Evolutionary conservation across 2,329 filamentous ascomycete species (phyloP), one percentile per base, ranked within the genome.

Genomic region (Sphaerulina vaccinii): DNA sequence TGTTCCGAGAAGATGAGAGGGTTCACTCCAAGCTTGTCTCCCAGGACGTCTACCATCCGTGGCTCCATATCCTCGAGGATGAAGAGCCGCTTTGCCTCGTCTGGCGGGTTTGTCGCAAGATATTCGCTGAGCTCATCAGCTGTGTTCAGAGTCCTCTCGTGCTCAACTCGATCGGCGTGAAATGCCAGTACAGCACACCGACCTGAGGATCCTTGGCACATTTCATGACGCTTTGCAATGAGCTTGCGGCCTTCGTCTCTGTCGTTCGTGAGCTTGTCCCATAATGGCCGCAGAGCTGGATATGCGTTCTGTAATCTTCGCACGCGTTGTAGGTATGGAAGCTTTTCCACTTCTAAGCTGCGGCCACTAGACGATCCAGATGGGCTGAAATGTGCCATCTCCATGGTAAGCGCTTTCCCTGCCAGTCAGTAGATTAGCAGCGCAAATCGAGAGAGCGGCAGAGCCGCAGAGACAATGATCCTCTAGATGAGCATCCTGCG

Each of bases 51-150:
- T 3, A 62, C 55, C 18, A 58, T 60, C 1, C 50, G 50, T 4
- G 61, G 60, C 11, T 60, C 55, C 48, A 60, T 49, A 24, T 64
- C 61, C 35, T 62, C 61, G 0, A 64, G 51, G 7, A 64, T 62
- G 51, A 58, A 64, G 1, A 64, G 50, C 3, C 60, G 58, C 15
- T 21, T 21, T 5, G 23, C 18, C 16, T 27, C n/a, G 21, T 15
- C 22, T 5, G 45, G 36, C 19, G 45, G 45, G 15, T 40, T 36
- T 35, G 45, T 24, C 16, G 19, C 16, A 15, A 54, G 24, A 24
- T 50, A 50, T n/a, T 15, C 13, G 10, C 16, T 24, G 8, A 50
- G 22, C 13, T 44, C 39, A 5, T 36, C 46, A 32, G 51, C 21
- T 7, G 35, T 35, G 3, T 46, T 13, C 11, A 46, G 42, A 4